Percentiles rank a stretch among this genome's conserved stretches.
Conservation (phyloP, 2,329 filamentous ascomycete species). For the Taxawa tesnikishii region DNA sequence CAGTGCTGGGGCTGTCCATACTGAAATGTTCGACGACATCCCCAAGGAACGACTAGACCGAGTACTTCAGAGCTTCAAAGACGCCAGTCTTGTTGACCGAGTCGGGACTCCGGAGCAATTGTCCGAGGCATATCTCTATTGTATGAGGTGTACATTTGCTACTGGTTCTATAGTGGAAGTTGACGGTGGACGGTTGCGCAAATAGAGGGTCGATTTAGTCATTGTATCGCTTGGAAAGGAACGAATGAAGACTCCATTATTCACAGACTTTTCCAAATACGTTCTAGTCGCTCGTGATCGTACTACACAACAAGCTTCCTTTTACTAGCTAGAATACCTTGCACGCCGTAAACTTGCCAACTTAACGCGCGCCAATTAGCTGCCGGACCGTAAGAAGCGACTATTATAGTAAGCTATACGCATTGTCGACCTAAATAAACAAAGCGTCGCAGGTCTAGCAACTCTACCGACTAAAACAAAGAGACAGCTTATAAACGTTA, state of each 20-base stretch:
- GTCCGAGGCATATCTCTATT: slow-evolving; percentile 3
- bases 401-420: slow-evolving; percentile 2
- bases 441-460: slow-evolving; percentile 8
- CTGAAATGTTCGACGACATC: slow-evolving; percentile 20
- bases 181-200: slow-evolving; percentile 7
- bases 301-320: too few species aligned
- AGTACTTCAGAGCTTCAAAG: neutral
- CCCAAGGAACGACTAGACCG: neutral
- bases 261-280: too few species aligned
- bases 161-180: slow-evolving; percentile 3
- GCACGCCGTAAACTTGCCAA: too few species aligned
- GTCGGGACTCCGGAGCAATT: slow-evolving; percentile 2
- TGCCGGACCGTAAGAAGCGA: slow-evolving; percentile 7
- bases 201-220: too few species aligned
- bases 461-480: slow-evolving; percentile 7
- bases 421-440: slow-evolving; percentile 10
- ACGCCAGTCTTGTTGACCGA: slow-evolving; percentile 1
- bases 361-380: slow-evolving; percentile 8
- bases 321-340: slow-evolving; percentile 9
- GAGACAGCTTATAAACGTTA: slow-evolving; percentile 9
- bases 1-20: slow-evolving; percentile 34
- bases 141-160: slow-evolving; percentile 3
- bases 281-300: too few species aligned
- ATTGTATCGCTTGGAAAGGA: too few species aligned
- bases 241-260: too few species aligned